phyloP scores from a whole-genome alignment of 805 yeast genomes.

The Wickerhamomyces hampshirensis region DNA sequence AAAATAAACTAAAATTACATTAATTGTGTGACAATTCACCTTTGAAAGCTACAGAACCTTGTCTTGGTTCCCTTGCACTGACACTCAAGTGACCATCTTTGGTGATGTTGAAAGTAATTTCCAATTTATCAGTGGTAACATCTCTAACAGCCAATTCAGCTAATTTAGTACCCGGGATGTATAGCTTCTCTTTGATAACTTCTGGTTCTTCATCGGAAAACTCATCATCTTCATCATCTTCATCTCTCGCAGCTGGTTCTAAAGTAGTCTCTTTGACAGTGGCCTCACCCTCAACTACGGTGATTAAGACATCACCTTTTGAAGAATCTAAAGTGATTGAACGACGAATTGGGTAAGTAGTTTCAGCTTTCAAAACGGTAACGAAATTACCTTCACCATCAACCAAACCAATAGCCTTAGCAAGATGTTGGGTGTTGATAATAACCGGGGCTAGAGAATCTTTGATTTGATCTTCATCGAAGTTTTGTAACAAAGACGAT shows the following conservation, averaged over 20 bases:
- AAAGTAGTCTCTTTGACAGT: constrained; percentile 76
- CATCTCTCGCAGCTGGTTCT: constrained; percentile 56
- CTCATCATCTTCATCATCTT: constrained; percentile 46
- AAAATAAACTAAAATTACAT: too few species aligned
- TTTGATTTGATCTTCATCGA: constrained; percentile 74
- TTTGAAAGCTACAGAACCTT: constrained; percentile 51
- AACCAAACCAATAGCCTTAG: constrained; percentile 80
- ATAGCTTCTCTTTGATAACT: constrained; percentile 67
- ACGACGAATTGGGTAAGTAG: constrained; percentile 88
- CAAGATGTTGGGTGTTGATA: constrained; percentile 81
- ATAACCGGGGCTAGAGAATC: constrained; percentile 83
- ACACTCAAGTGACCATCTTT: constrained; percentile 58
- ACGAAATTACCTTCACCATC: constrained; percentile 67
- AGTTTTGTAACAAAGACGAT: constrained; percentile 78
- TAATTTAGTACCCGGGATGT: constrained; percentile 66
- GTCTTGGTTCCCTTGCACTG: constrained; percentile 59
- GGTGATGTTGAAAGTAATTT: constrained; percentile 49
- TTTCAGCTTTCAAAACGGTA: constrained; percentile 72
- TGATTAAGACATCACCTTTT: constrained; percentile 57
- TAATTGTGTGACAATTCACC: constrained; percentile 35
- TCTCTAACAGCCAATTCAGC: constrained; percentile 76
- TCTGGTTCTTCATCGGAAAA: constrained; percentile 87
- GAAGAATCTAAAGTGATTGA: constrained; percentile 58
- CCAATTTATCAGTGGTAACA: constrained; percentile 63
- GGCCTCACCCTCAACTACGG: constrained; percentile 82